Evolutionary conservation across 2,329 filamentous ascomycete genomes (phyloP).

Genomic region (Colletotrichum cordylinicola): DNA sequence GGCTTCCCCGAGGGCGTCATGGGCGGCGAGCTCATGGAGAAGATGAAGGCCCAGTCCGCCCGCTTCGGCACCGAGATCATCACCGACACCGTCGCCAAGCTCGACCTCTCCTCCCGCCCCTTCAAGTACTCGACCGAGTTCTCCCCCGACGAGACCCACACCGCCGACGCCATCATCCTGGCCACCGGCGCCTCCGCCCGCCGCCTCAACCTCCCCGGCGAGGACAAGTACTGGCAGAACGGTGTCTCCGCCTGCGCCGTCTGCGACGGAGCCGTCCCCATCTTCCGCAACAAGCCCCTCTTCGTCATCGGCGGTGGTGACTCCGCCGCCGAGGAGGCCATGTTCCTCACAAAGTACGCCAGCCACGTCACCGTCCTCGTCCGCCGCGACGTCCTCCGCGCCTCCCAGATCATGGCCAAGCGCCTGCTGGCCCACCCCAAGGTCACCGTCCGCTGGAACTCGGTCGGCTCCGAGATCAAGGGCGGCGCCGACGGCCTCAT

Average conservation of each 20-base stretch:
- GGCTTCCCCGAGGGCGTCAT: conserved; percentile 91
- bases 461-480: conserved; percentile 80
- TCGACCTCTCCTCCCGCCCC: conserved; percentile 83
- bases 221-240: conserved; percentile 97
- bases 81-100: conserved; percentile 87
- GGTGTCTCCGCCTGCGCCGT: conserved; percentile 97
- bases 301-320: conserved; percentile 97
- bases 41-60: conserved; percentile 90
- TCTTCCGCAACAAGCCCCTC: conserved; percentile 95
- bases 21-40: conserved; percentile 90
- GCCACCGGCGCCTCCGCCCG: conserved; percentile 94
- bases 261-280: conserved; percentile 95
- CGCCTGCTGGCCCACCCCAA: conserved; percentile 84
- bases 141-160: conserved; percentile 81
- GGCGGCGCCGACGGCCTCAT: conserved; percentile 88
- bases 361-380: conserved; percentile 95
- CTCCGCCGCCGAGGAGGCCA: conserved; percentile 94
- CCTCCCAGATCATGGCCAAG: conserved; percentile 90
- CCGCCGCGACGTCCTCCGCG: conserved; percentile 83
- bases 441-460: conserved; percentile 88
- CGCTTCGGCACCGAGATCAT: conserved; percentile 93
- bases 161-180: conserved; percentile 90
- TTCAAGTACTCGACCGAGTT: conserved; percentile 97
- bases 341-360: conserved; percentile 97
- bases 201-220: conserved; percentile 81